These are phyloP conservation scores for Coriolopsis trogii DNA, from an alignment of 1,284 basidiomycete species.

Conservation along the genomic window DNA sequence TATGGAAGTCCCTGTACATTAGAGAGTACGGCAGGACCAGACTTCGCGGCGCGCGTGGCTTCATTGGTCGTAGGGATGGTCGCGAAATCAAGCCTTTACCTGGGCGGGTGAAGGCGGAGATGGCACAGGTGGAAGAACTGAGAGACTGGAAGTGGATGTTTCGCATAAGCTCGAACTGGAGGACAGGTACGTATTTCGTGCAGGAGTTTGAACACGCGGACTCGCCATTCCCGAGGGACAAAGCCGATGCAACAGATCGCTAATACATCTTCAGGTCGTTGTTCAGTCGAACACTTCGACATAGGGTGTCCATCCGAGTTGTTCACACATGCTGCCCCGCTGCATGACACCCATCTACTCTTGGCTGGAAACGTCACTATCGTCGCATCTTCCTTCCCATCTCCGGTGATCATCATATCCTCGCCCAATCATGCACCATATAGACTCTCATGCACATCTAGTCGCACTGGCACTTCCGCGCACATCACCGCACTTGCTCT, in stretches of 20 bases:
- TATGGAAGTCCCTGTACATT: conserved; percentile 63
- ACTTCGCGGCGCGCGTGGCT: conserved; percentile 66
- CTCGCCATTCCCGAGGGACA: no score
- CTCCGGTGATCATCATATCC: conserved; percentile 30
- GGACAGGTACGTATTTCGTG: conserved; percentile 54
- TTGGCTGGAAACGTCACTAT: conserved; percentile 47
- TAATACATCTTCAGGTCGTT: conserved; percentile 52
- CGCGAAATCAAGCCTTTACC: conserved; percentile 64
- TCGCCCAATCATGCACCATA: conserved; percentile 32
- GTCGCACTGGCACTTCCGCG: conserved; percentile 26
- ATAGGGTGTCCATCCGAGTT: neutral
- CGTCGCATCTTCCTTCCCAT: conserved; percentile 36
- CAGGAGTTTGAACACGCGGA: neutral
- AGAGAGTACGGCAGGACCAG: conserved; percentile 65
- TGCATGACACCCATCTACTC: conserved; percentile 36
- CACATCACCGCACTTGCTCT: conserved; percentile 64
- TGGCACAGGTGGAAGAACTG: conserved; percentile 41
- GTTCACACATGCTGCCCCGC: neutral
- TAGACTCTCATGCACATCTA: conserved; percentile 34
- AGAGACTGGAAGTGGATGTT: conserved; percentile 87
- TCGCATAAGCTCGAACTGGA: conserved; percentile 79
- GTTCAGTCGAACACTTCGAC: conserved; percentile 44
- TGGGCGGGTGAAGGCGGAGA: conserved; percentile 45
- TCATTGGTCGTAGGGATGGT: conserved; percentile 55
- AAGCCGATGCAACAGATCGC: no score